Percentiles rank a stretch among this genome's conserved stretches.
Evolutionary conservation across 257 asterid species (phyloP).

Genomic region (Solanum lignicaule): DNA sequence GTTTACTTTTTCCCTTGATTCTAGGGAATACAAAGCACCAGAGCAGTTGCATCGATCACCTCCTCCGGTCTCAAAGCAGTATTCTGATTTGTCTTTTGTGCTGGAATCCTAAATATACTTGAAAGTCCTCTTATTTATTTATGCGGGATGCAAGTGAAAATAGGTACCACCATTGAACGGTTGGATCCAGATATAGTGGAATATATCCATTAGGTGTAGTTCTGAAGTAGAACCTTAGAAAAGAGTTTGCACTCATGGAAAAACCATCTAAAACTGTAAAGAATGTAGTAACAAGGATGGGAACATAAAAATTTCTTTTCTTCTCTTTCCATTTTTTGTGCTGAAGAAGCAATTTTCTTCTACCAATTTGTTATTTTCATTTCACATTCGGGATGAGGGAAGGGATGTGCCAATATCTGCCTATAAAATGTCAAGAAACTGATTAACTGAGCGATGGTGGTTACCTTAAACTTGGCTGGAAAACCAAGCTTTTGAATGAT

Average conservation of each 20-base stretch:
- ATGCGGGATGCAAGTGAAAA: background rate
- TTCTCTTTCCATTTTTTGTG: background rate
- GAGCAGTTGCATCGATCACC: background rate
- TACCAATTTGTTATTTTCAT: background rate
- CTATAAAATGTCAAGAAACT: background rate
- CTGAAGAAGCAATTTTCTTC: background rate
- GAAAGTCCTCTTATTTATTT: background rate
- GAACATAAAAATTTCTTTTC: background rate
- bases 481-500: conserved; percentile 75
- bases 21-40: background rate
- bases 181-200: background rate
- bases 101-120: background rate
- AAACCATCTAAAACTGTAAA: background rate
- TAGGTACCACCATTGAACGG: background rate
- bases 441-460: background rate
- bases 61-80: background rate
- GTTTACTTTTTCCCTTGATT: background rate
- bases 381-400: background rate
- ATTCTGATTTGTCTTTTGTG: background rate
- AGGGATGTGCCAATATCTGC: background rate
- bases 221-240: background rate
- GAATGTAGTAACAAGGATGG: background rate
- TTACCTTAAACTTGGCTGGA: conserved; percentile 70
- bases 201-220: background rate
- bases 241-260: background rate